phyloP scores from a whole-genome alignment of 208 protist genomes.

The Phytomonas sp. region DNA sequence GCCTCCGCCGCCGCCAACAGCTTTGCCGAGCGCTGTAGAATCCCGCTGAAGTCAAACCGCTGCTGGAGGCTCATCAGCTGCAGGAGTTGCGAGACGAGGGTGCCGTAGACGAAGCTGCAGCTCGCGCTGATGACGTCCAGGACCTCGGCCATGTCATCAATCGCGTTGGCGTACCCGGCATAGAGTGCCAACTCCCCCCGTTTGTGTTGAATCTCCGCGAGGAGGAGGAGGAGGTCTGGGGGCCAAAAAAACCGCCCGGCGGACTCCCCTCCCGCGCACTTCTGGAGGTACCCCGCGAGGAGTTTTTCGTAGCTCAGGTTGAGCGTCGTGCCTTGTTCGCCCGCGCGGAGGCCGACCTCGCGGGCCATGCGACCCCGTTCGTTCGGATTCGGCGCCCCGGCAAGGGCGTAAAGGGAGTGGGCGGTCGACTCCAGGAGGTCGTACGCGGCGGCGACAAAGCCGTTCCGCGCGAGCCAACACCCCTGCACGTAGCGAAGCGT shows the following conservation, averaged over 20 bases:
- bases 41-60: conserved; percentile 25
- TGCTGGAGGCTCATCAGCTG: conserved; percentile 27
- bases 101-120: conserved; percentile 53
- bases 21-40: conserved; percentile 18
- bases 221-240: conserved; percentile 67
- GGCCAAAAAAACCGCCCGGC: conserved; percentile 26
- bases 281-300: background rate
- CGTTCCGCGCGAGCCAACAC: conserved; percentile 28
- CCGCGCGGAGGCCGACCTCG: background rate
- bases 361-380: background rate
- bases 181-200: conserved; percentile 50
- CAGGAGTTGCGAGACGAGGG: conserved; percentile 47
- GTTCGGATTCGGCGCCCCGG: background rate
- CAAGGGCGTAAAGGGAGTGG: conserved; percentile 16
- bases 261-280: background rate
- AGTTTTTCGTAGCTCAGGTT: background rate
- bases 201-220: conserved; percentile 41
- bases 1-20: conserved; percentile 21
- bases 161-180: conserved; percentile 26
- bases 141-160: conserved; percentile 18
- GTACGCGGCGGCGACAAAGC: conserved; percentile 55
- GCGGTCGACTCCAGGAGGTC: conserved; percentile 33
- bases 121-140: conserved; percentile 32
- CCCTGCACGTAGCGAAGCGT: conserved; percentile 40
- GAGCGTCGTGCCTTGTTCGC: background rate